Base-by-base conservation (phyloP, 495 filamentous ascomycete species). In the Trichoderma asperelloides region DNA sequence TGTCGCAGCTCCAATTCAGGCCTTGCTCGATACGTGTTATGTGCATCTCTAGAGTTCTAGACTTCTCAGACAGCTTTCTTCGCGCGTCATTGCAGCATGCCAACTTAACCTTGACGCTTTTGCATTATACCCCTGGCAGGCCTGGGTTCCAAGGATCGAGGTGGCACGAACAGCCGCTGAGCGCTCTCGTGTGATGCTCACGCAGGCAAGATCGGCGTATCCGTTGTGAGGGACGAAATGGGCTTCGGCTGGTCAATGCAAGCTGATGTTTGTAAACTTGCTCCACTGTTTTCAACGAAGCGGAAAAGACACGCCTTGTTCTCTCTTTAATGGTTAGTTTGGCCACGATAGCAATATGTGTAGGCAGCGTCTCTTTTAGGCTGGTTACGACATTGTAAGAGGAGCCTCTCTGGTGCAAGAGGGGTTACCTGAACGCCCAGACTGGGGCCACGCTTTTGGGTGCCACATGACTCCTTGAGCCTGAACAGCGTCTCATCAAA, bases 401-500 rank as follows among this genome's bases (percentile, higher is more conserved):
- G 55, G 49, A 60, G 23, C 55, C 55, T 60, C 30, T 21, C 27
- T 21, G 55, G 55, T 60, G 55, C 55, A 30, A 60, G 55, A 60
- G 55, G 55, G 55, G 55, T 25, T 15, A 4, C 28, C 28, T 30
- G 25, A 60, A 60, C 25, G 55, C 25, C 55, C 25, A 25, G 55
- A 60, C 55, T 60, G 55, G 55, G 55, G 55, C 55, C 55, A 60
- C 55, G 55, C 55, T 28, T 60, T 30, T 21, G 23, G 55, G 55
- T 60, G 16, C 55, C 55, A 60, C 55, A 60, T 60, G 55, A 60
- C 55, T 60, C 55, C 23, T 28, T 16, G 16, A 60, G 25, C 55
- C 55, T 11, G 55, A 30, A 30, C 55, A 60, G 55, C 55, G 55
- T 60, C 55, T 60, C 55, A 60, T 60, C 25, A 13, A 27, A 30